Percentiles rank a stretch among this genome's conserved stretches.
Evolutionary conservation across 176 grass and related monocot species (phyloP).

Genomic region (Oryza nivara): DNA sequence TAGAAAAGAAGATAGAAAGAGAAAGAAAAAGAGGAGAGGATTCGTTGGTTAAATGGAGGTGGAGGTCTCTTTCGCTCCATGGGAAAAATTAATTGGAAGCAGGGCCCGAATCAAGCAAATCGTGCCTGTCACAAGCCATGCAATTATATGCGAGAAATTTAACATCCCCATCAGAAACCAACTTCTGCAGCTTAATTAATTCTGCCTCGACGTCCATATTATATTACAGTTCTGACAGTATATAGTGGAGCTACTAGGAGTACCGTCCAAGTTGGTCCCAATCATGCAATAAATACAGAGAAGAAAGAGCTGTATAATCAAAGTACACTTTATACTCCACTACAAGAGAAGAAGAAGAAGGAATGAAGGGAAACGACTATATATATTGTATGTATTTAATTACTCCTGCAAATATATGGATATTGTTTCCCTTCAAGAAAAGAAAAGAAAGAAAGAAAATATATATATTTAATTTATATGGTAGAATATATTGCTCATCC

Average conservation of each 20-base stretch:
- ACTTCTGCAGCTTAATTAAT: conserved; percentile 52
- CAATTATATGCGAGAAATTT: neutral
- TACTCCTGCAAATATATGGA: conserved; percentile 5
- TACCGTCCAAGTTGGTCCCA: conserved; percentile 29
- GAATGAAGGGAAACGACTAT: neutral
- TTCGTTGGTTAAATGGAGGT: neutral
- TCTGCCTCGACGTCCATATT: conserved; percentile 19
- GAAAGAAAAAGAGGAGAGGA: neutral
- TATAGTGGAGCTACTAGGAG: neutral
- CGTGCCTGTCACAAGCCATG: conserved; percentile 30
- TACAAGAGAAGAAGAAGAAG: neutral
- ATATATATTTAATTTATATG: neutral
- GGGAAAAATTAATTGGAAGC: neutral
- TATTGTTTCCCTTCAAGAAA: neutral
- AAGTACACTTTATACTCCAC: conserved; percentile 26
- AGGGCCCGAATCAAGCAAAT: neutral
- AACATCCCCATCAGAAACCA: conserved; percentile 31
- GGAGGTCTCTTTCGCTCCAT: neutral
- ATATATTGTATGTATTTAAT: neutral
- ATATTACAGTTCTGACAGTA: conserved; percentile 32
- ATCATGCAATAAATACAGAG: conserved; percentile 41
- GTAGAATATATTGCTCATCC: conserved; percentile 18
- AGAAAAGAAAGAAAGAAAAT: neutral
- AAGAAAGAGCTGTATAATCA: neutral
- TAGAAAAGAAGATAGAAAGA: neutral